Evolutionary conservation across 352 stramenopile species (phyloP).

Genomic region (Phytophthora foliorum): DNA sequence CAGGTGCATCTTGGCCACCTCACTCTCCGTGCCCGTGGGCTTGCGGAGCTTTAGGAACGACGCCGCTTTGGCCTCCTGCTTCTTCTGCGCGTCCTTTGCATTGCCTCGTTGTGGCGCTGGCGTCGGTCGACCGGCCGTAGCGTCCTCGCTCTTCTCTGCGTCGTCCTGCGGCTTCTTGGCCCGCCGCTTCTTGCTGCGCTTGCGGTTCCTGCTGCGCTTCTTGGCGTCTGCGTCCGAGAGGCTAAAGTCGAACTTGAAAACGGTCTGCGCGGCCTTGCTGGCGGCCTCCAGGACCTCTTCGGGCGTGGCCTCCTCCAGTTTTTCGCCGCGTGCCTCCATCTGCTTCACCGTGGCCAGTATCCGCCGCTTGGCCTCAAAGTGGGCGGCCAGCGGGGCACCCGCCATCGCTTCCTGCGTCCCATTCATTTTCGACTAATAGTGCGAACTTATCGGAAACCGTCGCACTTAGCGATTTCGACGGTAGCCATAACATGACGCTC

Average conservation of each 20-base stretch:
- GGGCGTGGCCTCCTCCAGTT: conserved; percentile 43
- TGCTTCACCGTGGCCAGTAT: conserved; percentile 43
- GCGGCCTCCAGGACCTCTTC: conserved; percentile 42
- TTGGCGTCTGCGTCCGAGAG: conserved; percentile 26
- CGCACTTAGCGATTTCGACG: conserved; percentile 22
- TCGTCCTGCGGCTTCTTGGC: conserved; percentile 24
- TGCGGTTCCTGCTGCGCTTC: conserved; percentile 45
- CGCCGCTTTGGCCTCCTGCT: conserved; percentile 27
- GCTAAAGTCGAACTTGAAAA: conserved; percentile 69
- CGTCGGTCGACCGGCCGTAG: conserved; percentile 17
- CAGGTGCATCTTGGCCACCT: conserved; percentile 79
- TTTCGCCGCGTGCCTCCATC: conserved; percentile 40
- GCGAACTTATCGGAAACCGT: conserved; percentile 20
- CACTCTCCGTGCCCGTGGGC: conserved; percentile 67
- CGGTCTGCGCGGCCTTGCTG: conserved; percentile 34
- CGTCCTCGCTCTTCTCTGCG: conserved; percentile 14
- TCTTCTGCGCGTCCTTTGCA: conserved; percentile 27
- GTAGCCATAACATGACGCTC: conserved; percentile 48
- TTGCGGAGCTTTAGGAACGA: conserved; percentile 73
- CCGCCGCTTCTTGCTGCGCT: conserved; percentile 39
- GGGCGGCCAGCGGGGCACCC: conserved; percentile 44
- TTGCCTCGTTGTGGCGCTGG: conserved; percentile 24
- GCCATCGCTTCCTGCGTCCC: conserved; percentile 32
- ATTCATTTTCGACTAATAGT: conserved; percentile 33
- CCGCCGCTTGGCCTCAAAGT: conserved; percentile 60